Evolutionary conservation across 345 rosid genomes (phyloP), one percentile per base, ranked within the genome.

Genomic region (Mallotus nudiflorus): DNA sequence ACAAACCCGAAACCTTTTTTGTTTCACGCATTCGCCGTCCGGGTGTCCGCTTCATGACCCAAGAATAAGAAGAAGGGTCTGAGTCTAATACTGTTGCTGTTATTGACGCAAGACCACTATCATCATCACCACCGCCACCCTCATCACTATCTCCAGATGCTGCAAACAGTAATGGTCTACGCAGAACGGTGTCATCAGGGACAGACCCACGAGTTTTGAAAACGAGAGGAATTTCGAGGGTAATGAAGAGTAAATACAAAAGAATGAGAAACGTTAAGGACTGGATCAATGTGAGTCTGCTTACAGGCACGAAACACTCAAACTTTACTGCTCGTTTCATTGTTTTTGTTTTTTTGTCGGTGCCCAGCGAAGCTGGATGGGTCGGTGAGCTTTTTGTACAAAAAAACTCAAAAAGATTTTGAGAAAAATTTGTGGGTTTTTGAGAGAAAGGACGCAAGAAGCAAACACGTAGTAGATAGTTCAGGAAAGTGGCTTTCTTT

Each of bases 251-350:
- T 39, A 85, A 72, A 50, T 77, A 85, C 18, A 86, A 51, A 54
- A 83, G 62, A 67, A 83, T 28, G 10, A 78, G 51, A 65, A 75
- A 78, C 80, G 82, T 75, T 27, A 80, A 49, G 27, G 77, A 51
- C 69, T 86, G 87, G 46, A 83, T 27, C 75, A 81, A 40, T 37
- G 76, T 65, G 62, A 86, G 68, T 53, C 89, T 82, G 78, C 81
- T 75, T 66, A 53, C 76, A 6, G 74, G 56, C 29, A 81, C 22
- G 27, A 77, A 31, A 67, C 82, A 56, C 16, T 81, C 84, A 25
- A 80, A 29, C 74, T 86, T 86, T 53, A 73, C 73, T 48, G 68
- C 73, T 65, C 83, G 69, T 67, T 82, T 83, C 89, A 86, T 85
- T 44, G 51, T 70, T 45, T 35, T 5, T 19, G 59, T 46, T n/a